Base-by-base conservation (phyloP, 768 basidiomycete genomes). In the Lentinula sp. region DNA sequence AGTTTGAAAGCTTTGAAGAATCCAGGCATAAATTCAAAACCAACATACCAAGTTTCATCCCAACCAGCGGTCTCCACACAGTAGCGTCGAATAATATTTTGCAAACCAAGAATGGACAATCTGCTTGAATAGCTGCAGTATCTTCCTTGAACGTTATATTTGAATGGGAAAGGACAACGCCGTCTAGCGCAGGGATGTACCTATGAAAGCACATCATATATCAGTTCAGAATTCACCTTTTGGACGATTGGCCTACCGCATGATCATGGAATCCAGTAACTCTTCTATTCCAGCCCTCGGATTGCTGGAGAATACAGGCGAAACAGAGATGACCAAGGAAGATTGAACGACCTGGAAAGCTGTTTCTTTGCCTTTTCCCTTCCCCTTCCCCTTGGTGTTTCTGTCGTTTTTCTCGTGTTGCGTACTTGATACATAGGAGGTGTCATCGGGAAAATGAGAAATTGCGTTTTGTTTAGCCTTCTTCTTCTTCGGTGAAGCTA, bases 181-280 rank as follows among this genome's bases (percentile, higher is more conserved):
- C 95, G 62, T 83, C 78, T 57, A 98, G 78, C n/a, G 91, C 84
- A 48, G 91, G 88, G 61, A 93, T 85, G 72, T 97, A 94, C 76
- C 95, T 98, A 37, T 23, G 8, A 63, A n/a, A 60, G 35, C 45
- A 62, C 58, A 35, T 50, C 45, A 62, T 9, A 18, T 21, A 21
- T 11, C 18, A 46, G 23, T 60, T 52, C 15, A 49, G 54, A 60
- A 35, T 34, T 28, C 15, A 52, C 35, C 51, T 39, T 52, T 23
- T 31, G 53, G 28, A 18, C 45, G 45, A n/a, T 18, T 35, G 21
- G 74, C 83, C 66, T 68, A 95, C 95, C 91, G 86, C 95, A 98
- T 96, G 13, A 96, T 75, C 89, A 97, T 89, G 7, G 91, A 91
- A 72, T 98, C 94, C 16, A 98, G 76, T 84, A 95, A 86, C 74